These are phyloP conservation scores for Arachis hypogaea DNA, from an alignment of 306 rosid genomes.

Conservation along the genomic window DNA sequence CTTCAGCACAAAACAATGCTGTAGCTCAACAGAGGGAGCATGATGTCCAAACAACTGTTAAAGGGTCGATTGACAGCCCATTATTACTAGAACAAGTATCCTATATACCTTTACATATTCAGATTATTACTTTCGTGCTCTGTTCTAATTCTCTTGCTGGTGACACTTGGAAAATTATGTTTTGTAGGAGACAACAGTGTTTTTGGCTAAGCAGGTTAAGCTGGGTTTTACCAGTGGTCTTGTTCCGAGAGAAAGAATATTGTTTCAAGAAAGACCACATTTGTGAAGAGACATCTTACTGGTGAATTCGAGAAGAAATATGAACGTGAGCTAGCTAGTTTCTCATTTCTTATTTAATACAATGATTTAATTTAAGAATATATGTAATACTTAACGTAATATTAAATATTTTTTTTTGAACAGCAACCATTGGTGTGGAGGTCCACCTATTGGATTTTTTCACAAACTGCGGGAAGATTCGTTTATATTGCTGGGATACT, in stretches of 20 bases:
- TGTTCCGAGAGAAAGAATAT: constrained; percentile 61
- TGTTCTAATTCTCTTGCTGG: constrained; percentile 23
- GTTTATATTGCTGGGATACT: constrained; percentile 86
- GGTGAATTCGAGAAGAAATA: constrained; percentile 84
- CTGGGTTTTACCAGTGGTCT: constrained; percentile 78
- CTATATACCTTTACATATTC: constrained; percentile 15
- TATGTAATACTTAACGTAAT: background rate
- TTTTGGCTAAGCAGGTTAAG: constrained; percentile 61
- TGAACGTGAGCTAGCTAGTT: constrained; percentile 55
- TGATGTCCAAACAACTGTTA: constrained; percentile 53
- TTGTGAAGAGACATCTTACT: constrained; percentile 79
- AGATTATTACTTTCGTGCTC: constrained; percentile 5
- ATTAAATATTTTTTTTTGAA: background rate
- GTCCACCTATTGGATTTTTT: constrained; percentile 80
- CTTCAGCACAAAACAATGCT: constrained; percentile 62
- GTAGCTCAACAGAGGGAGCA: constrained; percentile 58
- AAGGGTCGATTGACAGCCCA: constrained; percentile 76
- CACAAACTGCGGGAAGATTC: constrained; percentile 77
- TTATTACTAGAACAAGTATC: constrained; percentile 70
- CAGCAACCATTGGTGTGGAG: constrained; percentile 86
- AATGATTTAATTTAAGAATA: background rate
- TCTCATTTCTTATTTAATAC: background rate
- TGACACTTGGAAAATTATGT: constrained; percentile 34
- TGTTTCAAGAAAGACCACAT: constrained; percentile 74
- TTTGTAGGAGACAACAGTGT: constrained; percentile 60